phyloP scores from a whole-genome alignment of 2,329 filamentous ascomycete species.

The Alternaria postmessia region DNA sequence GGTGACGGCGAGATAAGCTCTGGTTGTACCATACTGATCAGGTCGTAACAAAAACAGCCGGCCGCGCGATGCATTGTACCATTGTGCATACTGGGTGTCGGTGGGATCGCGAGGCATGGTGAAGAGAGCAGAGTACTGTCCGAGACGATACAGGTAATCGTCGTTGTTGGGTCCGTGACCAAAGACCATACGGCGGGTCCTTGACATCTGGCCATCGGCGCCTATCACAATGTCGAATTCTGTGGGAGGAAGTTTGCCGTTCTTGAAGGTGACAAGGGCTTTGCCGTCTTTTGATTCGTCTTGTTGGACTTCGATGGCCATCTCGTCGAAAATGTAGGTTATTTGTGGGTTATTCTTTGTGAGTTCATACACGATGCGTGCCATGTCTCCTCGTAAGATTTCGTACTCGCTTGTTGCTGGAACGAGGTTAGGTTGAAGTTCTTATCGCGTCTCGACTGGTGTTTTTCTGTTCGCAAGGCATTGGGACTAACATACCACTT shows the following conservation, averaged over 20 bases:
- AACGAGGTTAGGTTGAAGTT: background rate
- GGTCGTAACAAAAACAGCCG: constrained; percentile 34
- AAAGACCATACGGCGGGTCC: constrained; percentile 38
- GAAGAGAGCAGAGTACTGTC: constrained; percentile 43
- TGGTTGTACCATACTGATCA: constrained; percentile 31
- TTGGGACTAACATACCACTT: background rate
- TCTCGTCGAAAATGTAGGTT: constrained; percentile 48
- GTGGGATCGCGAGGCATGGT: constrained; percentile 32
- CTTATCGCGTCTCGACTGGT: background rate
- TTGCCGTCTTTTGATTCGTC: constrained; percentile 16
- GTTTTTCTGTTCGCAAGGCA: background rate
- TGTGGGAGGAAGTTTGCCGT: constrained; percentile 17
- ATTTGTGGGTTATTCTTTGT: constrained; percentile 38
- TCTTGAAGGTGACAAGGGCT: constrained; percentile 54
- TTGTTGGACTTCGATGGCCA: constrained; percentile 31
- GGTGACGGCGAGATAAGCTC: constrained; percentile 27
- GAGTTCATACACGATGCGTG: constrained; percentile 59
- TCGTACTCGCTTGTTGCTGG: constrained; percentile 65
- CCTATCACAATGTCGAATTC: constrained; percentile 41
- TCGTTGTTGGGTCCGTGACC: constrained; percentile 22
- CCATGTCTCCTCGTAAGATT: constrained; percentile 67
- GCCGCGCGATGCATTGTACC: constrained; percentile 37
- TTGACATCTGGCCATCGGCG: constrained; percentile 44
- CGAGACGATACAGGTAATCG: constrained; percentile 30
- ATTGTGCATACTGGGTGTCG: constrained; percentile 36